Conservation (phyloP, 2,329 filamentous ascomycete species). For the Ceratocystis eucalypticola region DNA sequence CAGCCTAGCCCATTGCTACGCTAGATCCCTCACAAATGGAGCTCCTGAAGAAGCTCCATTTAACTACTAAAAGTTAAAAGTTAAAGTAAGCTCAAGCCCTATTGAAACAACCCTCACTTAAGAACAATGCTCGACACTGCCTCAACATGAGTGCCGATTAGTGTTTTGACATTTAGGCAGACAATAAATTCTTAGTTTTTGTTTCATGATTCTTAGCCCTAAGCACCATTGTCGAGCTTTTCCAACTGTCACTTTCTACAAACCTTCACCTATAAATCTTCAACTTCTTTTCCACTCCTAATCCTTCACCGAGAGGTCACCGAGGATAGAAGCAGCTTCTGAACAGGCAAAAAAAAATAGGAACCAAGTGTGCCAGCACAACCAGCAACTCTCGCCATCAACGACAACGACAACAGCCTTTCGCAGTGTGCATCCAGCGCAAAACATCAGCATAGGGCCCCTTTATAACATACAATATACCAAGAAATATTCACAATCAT, state of each 20-base stretch:
- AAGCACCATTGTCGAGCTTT: background rate
- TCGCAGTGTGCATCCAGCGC: background rate
- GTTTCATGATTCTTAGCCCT: background rate
- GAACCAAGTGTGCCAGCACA: background rate
- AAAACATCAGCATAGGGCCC: background rate
- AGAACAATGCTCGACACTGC: background rate
- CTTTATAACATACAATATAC: background rate
- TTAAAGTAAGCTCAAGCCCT: background rate
- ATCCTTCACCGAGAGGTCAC: background rate
- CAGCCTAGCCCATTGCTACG: background rate
- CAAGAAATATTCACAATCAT: conserved; percentile 33
- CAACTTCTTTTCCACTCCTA: background rate
- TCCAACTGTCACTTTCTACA: background rate
- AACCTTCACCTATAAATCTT: background rate
- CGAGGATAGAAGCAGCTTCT: background rate
- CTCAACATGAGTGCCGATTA: background rate
- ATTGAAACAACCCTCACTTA: background rate
- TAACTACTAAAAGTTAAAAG: background rate
- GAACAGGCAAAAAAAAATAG: background rate
- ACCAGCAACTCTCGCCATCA: background rate
- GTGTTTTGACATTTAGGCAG: background rate
- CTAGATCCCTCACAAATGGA: background rate
- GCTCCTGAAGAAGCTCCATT: background rate
- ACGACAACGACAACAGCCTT: background rate
- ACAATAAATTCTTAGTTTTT: background rate